Conservation (phyloP, 208 protist genomes). For the Crithidia bombi region DNA sequence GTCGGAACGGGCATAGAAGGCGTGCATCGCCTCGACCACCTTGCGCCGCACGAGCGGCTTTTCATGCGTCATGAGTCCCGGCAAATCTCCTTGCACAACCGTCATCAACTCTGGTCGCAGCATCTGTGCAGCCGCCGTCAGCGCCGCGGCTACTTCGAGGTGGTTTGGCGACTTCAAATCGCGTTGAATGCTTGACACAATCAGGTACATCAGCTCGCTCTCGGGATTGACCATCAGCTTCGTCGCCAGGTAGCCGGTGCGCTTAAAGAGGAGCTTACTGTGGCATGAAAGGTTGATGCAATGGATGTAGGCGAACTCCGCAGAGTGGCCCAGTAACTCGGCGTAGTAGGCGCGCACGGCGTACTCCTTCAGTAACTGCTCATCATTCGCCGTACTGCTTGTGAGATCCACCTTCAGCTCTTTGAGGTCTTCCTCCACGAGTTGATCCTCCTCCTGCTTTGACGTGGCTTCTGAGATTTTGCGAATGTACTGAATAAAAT, state of each 20-base stretch:
- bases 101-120: conserved; percentile 90
- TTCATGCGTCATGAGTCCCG: conserved; percentile 50
- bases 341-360: conserved; percentile 94
- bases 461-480: conserved; percentile 71
- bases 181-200: conserved; percentile 94
- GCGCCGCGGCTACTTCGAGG: conserved; percentile 87
- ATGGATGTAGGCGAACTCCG: conserved; percentile 94
- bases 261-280: conserved; percentile 60
- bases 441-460: conserved; percentile 81
- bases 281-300: conserved; percentile 96
- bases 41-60: conserved; percentile 94
- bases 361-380: conserved; percentile 75
- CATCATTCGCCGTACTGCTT: conserved; percentile 32
- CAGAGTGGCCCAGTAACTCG: conserved; percentile 95
- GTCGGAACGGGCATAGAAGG: conserved; percentile 68
- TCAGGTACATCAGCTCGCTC: conserved; percentile 94
- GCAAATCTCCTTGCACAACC: conserved; percentile 80
- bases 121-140: conserved; percentile 88
- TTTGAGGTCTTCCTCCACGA: conserved; percentile 70
- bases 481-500: conserved; percentile 77
- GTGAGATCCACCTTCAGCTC: conserved; percentile 50
- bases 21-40: conserved; percentile 88
- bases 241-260: conserved; percentile 93
- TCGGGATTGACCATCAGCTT: conserved; percentile 85
- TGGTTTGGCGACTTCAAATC: conserved; percentile 93